Percentiles rank a stretch among this genome's conserved stretches.
These are phyloP conservation scores for Didymella pinodella DNA, from an alignment of 2,329 filamentous ascomycete species.

Conservation along the genomic window DNA sequence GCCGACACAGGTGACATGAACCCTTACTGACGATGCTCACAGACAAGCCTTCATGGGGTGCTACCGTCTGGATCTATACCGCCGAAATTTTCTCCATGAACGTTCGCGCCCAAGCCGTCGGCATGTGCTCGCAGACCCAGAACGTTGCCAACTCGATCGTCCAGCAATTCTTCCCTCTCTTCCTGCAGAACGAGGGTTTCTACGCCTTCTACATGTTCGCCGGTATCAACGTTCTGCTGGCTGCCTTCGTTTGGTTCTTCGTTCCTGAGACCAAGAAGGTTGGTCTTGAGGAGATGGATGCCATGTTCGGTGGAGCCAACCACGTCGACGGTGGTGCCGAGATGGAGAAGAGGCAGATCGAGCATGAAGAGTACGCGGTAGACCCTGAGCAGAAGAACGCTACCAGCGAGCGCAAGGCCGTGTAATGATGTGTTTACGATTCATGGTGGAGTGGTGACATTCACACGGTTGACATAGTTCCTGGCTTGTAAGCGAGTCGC, in stretches of 20 bases:
- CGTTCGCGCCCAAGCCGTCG: constrained; percentile 73
- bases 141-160: constrained; percentile 73
- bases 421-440: constrained; percentile 6
- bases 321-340: constrained; percentile 64
- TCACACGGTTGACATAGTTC: not conserved
- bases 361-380: constrained; percentile 33
- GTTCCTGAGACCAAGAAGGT: constrained; percentile 57
- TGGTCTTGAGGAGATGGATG: constrained; percentile 64
- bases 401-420: constrained; percentile 21
- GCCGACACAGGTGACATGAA: not conserved
- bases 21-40: constrained; percentile 32
- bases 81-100: constrained; percentile 75
- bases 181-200: constrained; percentile 66
- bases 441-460: not conserved
- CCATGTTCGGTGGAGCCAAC: constrained; percentile 64
- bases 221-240: constrained; percentile 54
- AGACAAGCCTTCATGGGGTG: constrained; percentile 75
- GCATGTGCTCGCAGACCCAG: constrained; percentile 66
- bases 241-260: constrained; percentile 54
- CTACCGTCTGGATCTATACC: constrained; percentile 76
- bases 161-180: constrained; percentile 74
- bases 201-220: constrained; percentile 66
- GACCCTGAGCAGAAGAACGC: constrained; percentile 32
- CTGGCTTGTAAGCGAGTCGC: not conserved
- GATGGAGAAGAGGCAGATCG: constrained; percentile 53